phyloP scores from a whole-genome alignment of 306 rosid species.

The Vigna radiata region DNA sequence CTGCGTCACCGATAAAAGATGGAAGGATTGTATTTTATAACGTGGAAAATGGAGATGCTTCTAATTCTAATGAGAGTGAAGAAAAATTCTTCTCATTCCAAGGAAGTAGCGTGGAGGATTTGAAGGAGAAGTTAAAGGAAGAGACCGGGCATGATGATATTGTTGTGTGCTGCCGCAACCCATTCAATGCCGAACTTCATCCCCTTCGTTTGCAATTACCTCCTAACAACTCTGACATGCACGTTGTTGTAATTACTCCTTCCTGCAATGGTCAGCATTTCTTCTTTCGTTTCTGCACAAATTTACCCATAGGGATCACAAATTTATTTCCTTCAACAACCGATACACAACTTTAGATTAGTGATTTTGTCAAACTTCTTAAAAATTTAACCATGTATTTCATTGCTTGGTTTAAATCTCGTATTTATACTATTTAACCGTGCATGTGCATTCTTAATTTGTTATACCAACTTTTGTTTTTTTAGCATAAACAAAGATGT shows the following conservation, averaged over 20 bases:
- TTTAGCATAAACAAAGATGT: conserved; percentile 28
- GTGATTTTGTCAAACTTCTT: too few species aligned
- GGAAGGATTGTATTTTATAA: conserved; percentile 70
- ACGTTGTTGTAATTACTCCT: conserved; percentile 64
- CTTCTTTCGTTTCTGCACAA: neutral
- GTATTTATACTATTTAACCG: too few species aligned
- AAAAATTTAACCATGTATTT: too few species aligned
- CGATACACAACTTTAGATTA: too few species aligned
- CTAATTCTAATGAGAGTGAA: conserved; percentile 27
- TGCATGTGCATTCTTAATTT: neutral
- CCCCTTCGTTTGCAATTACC: conserved; percentile 87
- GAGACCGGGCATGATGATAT: conserved; percentile 56
- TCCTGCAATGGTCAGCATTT: conserved; percentile 43
- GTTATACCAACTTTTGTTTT: neutral
- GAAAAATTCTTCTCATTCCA: conserved; percentile 61
- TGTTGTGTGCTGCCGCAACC: conserved; percentile 71
- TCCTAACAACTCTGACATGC: conserved; percentile 77
- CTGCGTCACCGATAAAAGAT: conserved; percentile 43
- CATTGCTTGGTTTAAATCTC: too few species aligned
- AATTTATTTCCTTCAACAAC: too few species aligned
- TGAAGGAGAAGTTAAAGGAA: conserved; percentile 60
- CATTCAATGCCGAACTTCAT: conserved; percentile 65
- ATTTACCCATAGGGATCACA: neutral
- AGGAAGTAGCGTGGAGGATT: conserved; percentile 61
- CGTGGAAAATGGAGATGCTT: conserved; percentile 55